Evolutionary conservation across 2,329 filamentous ascomycete species (phyloP).

Genomic region (Pestalotiopsis sp.): DNA sequence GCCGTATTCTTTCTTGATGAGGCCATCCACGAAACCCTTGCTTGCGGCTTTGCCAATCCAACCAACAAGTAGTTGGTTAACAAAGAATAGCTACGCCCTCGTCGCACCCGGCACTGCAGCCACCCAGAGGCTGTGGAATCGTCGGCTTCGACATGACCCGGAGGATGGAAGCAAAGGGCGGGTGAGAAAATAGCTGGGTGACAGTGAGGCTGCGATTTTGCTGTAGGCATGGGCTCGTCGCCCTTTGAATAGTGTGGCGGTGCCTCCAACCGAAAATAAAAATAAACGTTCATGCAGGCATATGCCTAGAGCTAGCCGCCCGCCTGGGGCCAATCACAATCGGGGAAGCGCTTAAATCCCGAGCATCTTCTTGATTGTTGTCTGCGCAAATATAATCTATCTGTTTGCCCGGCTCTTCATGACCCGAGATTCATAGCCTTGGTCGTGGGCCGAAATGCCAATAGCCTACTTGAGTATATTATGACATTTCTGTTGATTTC

Average conservation of each 20-base stretch:
- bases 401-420: background rate
- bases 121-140: background rate
- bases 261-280: background rate
- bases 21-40: background rate
- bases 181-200: background rate
- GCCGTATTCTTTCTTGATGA: background rate
- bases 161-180: background rate
- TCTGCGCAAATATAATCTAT: background rate
- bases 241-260: background rate
- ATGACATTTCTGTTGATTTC: background rate
- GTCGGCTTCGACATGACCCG: background rate
- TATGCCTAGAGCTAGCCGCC: background rate
- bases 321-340: background rate
- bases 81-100: background rate
- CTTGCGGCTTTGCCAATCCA: background rate
- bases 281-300: background rate
- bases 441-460: background rate
- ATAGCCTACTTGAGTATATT: background rate
- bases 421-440: background rate
- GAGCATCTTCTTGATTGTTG: background rate
- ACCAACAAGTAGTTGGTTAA: background rate
- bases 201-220: background rate
- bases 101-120: background rate
- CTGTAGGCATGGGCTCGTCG: background rate
- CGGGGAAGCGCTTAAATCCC: conserved; percentile 8